Percentiles rank a stretch among this genome's conserved stretches.
phyloP scores from a whole-genome alignment of 2,329 filamentous ascomycete genomes.

The Colletotrichum paranaense region DNA sequence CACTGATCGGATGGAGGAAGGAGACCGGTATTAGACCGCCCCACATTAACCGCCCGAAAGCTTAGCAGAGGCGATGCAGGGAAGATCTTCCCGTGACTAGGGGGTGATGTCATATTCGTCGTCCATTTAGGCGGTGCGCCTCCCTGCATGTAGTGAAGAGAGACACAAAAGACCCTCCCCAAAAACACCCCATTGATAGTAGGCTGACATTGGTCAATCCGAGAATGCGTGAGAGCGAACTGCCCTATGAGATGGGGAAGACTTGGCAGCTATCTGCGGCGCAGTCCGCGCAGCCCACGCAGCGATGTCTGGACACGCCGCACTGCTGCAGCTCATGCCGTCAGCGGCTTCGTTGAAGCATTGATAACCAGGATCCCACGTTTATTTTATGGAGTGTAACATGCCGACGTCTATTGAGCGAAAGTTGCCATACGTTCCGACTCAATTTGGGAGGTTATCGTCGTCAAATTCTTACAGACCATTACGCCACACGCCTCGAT shows the following conservation, averaged over 20 bases:
- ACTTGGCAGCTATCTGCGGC: not conserved
- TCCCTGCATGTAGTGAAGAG: not conserved
- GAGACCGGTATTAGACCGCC: not conserved
- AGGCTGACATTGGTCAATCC: not conserved
- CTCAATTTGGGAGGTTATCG: not conserved
- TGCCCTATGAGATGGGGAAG: not conserved
- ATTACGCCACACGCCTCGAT: not conserved
- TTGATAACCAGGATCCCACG: not conserved
- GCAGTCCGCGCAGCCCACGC: not conserved
- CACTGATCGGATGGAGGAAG: not conserved
- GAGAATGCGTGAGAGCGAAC: not conserved
- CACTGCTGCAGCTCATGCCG: not conserved
- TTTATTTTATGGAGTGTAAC: not conserved
- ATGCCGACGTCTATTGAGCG: too few species aligned
- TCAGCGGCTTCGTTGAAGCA: not conserved
- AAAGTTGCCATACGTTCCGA: not conserved
- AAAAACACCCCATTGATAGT: not conserved
- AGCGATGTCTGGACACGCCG: not conserved
- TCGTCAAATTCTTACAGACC: not conserved
- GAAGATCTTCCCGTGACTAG: not conserved
- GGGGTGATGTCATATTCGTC: not conserved
- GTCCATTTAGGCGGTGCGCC: not conserved
- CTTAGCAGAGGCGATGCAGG: not conserved
- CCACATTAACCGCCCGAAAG: not conserved
- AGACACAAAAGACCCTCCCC: not conserved